Conservation (phyloP, 441 rosid species). For the Gossypium schwendimanii region DNA sequence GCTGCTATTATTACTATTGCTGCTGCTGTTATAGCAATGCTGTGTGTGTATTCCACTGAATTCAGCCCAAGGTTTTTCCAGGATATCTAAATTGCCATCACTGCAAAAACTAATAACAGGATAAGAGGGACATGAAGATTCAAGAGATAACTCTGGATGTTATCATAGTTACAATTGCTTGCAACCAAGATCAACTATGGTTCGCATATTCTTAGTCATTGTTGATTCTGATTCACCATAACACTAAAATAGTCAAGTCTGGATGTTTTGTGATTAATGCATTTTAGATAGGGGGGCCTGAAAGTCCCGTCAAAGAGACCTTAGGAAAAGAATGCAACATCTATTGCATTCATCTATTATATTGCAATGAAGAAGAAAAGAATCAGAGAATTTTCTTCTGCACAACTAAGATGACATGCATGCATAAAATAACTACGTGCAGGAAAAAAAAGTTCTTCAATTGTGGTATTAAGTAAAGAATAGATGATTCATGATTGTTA, state of each 20-base stretch:
- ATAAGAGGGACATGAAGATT: slow-evolving; percentile 11
- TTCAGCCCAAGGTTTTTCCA: slow-evolving; percentile 65
- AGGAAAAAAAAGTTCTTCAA: neutral
- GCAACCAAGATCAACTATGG: neutral
- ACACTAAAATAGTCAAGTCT: neutral
- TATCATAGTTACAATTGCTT: neutral
- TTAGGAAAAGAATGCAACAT: neutral
- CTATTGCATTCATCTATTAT: slow-evolving; percentile 1
- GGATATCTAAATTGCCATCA: slow-evolving; percentile 60
- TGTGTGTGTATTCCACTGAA: slow-evolving; percentile 47
- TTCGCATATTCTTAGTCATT: neutral
- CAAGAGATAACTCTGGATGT: neutral
- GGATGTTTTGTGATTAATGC: neutral
- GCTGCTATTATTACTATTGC: slow-evolving; percentile 95
- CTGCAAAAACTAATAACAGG: slow-evolving; percentile 39
- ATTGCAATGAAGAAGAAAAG: slow-evolving; percentile 6
- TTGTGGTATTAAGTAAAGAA: neutral
- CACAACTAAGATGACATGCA: neutral
- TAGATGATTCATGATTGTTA: neutral
- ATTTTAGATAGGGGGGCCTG: neutral
- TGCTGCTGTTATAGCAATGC: slow-evolving; percentile 73
- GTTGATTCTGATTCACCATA: neutral
- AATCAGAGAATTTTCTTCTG: neutral
- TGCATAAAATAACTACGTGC: neutral
- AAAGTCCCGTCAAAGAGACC: slow-evolving; percentile 4